phyloP scores from a whole-genome alignment of 2,329 filamentous ascomycete genomes.

The Huntiella omanensis region DNA sequence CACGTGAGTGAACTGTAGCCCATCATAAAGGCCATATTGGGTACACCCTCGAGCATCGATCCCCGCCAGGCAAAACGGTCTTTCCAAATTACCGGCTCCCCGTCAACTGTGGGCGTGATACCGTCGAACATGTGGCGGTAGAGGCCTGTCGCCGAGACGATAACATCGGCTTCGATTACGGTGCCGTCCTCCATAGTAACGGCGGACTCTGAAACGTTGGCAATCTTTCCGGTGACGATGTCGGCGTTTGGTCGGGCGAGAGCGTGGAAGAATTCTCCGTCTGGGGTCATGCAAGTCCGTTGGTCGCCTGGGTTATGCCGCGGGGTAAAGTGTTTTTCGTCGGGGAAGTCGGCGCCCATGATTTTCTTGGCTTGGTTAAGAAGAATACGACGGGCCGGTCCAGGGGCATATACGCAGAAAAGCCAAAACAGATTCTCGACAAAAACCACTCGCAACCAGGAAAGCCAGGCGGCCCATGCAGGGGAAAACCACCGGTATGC shows the following conservation, averaged over 20 bases:
- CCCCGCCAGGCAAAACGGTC: conserved; percentile 43
- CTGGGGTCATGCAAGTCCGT: conserved; percentile 47
- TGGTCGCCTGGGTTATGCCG: conserved; percentile 53
- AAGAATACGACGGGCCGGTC: conserved; percentile 16
- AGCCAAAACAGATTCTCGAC: conserved; percentile 26
- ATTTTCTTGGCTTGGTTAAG: conserved; percentile 26
- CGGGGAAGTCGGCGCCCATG: conserved; percentile 33
- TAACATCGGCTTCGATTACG: conserved; percentile 42
- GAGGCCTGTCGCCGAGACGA: conserved; percentile 50
- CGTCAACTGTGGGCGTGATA: conserved; percentile 34
- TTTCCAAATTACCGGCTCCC: conserved; percentile 25
- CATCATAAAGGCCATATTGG: conserved; percentile 41
- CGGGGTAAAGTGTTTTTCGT: conserved; percentile 45
- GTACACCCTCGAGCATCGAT: conserved; percentile 46
- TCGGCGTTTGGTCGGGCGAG: conserved; percentile 25
- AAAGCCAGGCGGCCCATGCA: conserved; percentile 25
- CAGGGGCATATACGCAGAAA: conserved; percentile 24
- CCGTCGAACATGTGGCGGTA: conserved; percentile 38
- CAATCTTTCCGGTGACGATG: conserved; percentile 33
- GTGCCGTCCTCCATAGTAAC: conserved; percentile 23
- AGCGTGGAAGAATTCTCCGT: conserved; percentile 36
- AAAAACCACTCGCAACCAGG: conserved; percentile 31
- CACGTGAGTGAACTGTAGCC: conserved; percentile 49
- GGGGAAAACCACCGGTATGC: conserved; percentile 27
- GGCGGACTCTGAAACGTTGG: conserved; percentile 27